phyloP scores from a whole-genome alignment of 352 stramenopile species.

The Globisporangium nodosum region DNA sequence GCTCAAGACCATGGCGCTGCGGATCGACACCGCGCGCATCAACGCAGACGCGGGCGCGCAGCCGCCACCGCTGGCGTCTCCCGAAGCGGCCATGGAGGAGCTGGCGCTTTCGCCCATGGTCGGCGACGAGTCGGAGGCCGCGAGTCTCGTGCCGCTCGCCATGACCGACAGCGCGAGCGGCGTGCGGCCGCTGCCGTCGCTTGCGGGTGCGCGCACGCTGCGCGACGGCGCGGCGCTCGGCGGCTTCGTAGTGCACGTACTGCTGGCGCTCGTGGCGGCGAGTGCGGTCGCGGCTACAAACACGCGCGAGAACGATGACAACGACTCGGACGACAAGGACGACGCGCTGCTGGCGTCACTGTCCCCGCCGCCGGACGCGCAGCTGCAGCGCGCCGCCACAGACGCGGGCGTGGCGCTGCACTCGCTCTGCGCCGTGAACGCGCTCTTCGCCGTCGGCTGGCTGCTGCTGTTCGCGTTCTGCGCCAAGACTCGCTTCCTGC shows the following conservation, averaged over 20 bases:
- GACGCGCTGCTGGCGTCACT: too few species aligned
- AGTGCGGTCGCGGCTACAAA: slow-evolving; percentile 3
- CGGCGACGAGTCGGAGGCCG: slow-evolving; percentile 14
- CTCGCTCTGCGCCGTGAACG: slow-evolving; percentile 64
- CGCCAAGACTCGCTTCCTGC: slow-evolving; percentile 69
- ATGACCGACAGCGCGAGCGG: slow-evolving; percentile 62
- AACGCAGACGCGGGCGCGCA: slow-evolving; percentile 7
- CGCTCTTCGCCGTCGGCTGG: slow-evolving; percentile 67
- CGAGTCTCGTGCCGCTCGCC: slow-evolving; percentile 58
- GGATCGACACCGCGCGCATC: slow-evolving; percentile 14
- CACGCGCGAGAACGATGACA: too few species aligned
- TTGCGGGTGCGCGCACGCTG: slow-evolving; percentile 51
- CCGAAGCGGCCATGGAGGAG: slow-evolving; percentile 42
- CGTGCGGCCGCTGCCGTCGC: slow-evolving; percentile 52
- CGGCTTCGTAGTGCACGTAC: slow-evolving; percentile 44
- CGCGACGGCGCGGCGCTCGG: slow-evolving; percentile 51
- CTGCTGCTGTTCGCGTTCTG: slow-evolving; percentile 70
- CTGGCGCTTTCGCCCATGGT: slow-evolving; percentile 48
- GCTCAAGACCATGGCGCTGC: slow-evolving; percentile 9
- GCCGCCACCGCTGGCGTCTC: not conserved
- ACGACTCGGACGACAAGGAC: not conserved
- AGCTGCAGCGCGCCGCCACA: slow-evolving; percentile 28
- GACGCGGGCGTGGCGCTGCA: slow-evolving; percentile 50
- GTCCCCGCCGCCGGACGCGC: too few species aligned
- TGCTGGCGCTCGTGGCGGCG: slow-evolving; percentile 36